Evolutionary conservation across 768 basidiomycete genomes (phyloP).

Genomic region (Neoboletus subvelutipes): DNA sequence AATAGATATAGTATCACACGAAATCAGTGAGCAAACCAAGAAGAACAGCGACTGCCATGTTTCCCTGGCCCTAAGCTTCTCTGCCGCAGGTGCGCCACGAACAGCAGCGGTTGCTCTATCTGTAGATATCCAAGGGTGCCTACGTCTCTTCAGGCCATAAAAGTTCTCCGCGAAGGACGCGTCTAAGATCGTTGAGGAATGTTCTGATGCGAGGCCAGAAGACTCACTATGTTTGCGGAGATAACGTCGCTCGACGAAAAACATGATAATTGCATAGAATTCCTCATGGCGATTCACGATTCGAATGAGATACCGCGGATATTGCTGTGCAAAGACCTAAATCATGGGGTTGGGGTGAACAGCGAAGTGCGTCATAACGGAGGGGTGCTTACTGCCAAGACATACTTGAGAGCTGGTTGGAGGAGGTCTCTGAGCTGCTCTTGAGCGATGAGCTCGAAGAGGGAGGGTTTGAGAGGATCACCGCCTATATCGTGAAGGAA

Average conservation of each 20-base stretch:
- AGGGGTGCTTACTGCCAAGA: slow-evolving; percentile 67
- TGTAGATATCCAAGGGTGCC: slow-evolving; percentile 67
- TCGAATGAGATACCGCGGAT: slow-evolving; percentile 88
- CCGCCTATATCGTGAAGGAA: slow-evolving; percentile 77
- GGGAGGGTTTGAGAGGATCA: slow-evolving; percentile 72
- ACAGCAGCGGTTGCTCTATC: slow-evolving; percentile 68
- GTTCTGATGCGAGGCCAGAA: background rate
- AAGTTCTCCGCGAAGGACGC: slow-evolving; percentile 96
- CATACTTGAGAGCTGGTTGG: slow-evolving; percentile 93
- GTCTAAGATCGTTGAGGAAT: slow-evolving; percentile 46
- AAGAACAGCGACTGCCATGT: slow-evolving; percentile 76
- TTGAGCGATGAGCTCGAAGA: slow-evolving; percentile 92
- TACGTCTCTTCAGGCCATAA: slow-evolving; percentile 84
- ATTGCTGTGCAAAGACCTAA: slow-evolving; percentile 91
- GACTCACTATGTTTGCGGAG: slow-evolving; percentile 78
- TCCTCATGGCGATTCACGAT: slow-evolving; percentile 96
- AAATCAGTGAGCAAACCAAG: slow-evolving; percentile 54
- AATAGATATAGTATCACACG: background rate
- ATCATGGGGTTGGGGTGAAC: slow-evolving; percentile 2
- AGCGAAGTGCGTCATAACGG: background rate
- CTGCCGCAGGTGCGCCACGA: slow-evolving; percentile 60
- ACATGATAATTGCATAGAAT: slow-evolving; percentile 87
- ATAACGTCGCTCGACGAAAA: slow-evolving; percentile 89
- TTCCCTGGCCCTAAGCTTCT: slow-evolving; percentile 64
- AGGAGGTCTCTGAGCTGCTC: slow-evolving; percentile 90